Percentiles rank a stretch among this genome's conserved stretches.
Evolutionary conservation across 208 protist species (phyloP).

Genomic region (Acanthamoeba triangularis): DNA sequence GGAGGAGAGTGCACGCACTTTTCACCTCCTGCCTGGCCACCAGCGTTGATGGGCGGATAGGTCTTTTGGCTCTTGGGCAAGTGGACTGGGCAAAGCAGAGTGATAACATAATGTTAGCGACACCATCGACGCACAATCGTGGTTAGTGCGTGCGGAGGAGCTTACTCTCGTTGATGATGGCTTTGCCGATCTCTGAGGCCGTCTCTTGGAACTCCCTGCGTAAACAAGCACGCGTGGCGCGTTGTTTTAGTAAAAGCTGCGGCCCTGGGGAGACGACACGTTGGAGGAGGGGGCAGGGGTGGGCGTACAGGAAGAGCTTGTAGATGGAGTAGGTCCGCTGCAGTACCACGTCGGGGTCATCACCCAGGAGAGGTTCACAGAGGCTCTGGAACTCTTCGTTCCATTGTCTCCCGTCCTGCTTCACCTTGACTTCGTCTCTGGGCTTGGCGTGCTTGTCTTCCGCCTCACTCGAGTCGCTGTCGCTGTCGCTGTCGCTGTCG

Average conservation of each 20-base stretch:
- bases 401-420: conserved; percentile 14
- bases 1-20: conserved; percentile 80
- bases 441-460: neutral
- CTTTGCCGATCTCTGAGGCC: conserved; percentile 51
- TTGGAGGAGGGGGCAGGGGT: neutral
- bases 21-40: conserved; percentile 85
- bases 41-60: conserved; percentile 78
- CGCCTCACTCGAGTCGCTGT: neutral
- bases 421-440: neutral
- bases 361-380: conserved; percentile 13
- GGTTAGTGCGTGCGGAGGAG: neutral
- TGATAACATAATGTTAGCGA: neutral
- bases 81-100: neutral
- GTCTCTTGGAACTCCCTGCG: conserved; percentile 58
- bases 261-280: neutral
- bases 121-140: neutral
- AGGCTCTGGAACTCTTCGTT: conserved; percentile 74
- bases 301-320: conserved; percentile 52
- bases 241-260: neutral
- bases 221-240: neutral
- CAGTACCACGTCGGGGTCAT: neutral
- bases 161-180: conserved; percentile 63
- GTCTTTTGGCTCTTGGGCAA: conserved; percentile 48
- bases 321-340: conserved; percentile 55
- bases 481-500: too few relatives aligned